Conservation (phyloP, 179 eudicot species). For the Beta corolliflora region DNA sequence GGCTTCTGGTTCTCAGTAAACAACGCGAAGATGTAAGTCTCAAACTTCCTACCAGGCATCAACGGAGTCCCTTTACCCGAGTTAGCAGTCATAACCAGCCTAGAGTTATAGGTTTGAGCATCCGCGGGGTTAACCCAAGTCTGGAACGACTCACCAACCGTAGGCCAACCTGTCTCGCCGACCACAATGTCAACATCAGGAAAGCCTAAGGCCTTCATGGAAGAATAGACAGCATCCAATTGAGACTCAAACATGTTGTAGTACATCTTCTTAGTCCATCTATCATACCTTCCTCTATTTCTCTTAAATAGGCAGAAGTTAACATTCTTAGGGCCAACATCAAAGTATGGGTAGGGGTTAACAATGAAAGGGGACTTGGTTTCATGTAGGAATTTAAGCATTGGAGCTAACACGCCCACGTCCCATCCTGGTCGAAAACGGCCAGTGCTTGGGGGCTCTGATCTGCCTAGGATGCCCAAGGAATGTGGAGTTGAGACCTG, state of each 20-base stretch:
- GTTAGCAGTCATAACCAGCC: constrained; percentile 48
- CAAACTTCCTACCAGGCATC: constrained; percentile 81
- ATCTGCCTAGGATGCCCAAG: constrained; percentile 53
- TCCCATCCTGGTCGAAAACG: constrained; percentile 83
- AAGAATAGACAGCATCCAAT: constrained; percentile 61
- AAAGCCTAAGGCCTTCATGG: constrained; percentile 69
- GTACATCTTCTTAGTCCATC: constrained; percentile 49
- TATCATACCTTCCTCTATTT: constrained; percentile 48
- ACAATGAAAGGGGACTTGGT: constrained; percentile 76
- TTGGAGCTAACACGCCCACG: constrained; percentile 58
- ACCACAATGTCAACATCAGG: constrained; percentile 68
- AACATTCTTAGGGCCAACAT: constrained; percentile 42
- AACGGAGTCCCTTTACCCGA: constrained; percentile 78
- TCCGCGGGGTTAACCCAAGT: constrained; percentile 55
- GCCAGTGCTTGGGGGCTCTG: constrained; percentile 76
- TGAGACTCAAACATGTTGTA: constrained; percentile 65
- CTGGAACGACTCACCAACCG: constrained; percentile 57
- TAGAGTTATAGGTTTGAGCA: constrained; percentile 66
- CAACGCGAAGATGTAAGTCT: constrained; percentile 69
- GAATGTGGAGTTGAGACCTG: constrained; percentile 79
- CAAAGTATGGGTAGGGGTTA: constrained; percentile 92
- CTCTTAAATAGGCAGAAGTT: constrained; percentile 48
- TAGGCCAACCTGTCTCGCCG: constrained; percentile 97
- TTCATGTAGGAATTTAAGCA: constrained; percentile 67
- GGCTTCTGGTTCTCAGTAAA: constrained; percentile 84